phyloP scores from a whole-genome alignment of 768 basidiomycete genomes.

The Psilocybe cubensis region DNA sequence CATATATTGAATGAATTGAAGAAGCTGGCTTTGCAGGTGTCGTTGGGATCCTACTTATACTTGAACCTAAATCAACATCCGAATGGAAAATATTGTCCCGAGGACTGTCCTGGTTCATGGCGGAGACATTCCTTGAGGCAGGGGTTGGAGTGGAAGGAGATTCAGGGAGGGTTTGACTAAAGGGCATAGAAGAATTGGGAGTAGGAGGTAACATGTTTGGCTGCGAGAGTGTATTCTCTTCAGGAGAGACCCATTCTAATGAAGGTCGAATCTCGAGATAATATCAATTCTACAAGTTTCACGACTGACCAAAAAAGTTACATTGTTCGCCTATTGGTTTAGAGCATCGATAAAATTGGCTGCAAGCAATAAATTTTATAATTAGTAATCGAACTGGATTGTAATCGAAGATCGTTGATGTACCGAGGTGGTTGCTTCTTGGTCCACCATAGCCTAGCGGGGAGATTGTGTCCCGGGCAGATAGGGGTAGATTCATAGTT shows the following conservation, averaged over 20 bases:
- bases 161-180: neutral
- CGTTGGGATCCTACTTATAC: neutral
- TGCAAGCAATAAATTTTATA: neutral
- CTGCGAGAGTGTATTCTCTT: constrained; percentile 6
- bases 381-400: neutral
- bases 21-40: neutral
- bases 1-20: neutral
- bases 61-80: neutral
- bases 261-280: neutral
- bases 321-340: constrained; percentile 17
- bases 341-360: constrained; percentile 21
- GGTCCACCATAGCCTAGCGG: constrained; percentile 6
- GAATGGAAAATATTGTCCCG: neutral
- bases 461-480: constrained; percentile 4
- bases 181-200: neutral
- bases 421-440: constrained; percentile 1
- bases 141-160: neutral
- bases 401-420: neutral
- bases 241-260: constrained; percentile 13
- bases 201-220: constrained; percentile 5
- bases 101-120: neutral
- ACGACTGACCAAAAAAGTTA: constrained; percentile 14
- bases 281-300: neutral
- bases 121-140: neutral
- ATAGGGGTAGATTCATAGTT: neutral